Evolutionary conservation across 2,329 filamentous ascomycete genomes (phyloP).

Genomic region (Aspergillus arachidicola): DNA sequence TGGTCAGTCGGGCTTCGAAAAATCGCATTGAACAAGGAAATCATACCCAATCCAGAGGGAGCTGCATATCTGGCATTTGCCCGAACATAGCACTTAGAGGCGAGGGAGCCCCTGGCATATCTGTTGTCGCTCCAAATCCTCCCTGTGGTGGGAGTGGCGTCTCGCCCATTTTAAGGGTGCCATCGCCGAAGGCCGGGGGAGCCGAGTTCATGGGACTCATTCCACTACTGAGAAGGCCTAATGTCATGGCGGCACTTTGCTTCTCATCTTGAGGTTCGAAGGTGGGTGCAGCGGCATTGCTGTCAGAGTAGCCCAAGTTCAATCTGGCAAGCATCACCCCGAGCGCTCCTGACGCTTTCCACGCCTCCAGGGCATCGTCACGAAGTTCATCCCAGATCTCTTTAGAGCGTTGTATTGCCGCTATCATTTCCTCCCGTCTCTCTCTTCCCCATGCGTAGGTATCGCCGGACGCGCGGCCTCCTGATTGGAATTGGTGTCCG

Average conservation of each 20-base stretch:
- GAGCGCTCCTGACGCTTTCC: slow-evolving; percentile 80
- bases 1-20: slow-evolving; percentile 28
- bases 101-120: slow-evolving; percentile 48
- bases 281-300: slow-evolving; percentile 21
- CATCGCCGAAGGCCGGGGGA: slow-evolving; percentile 32
- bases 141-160: slow-evolving; percentile 26
- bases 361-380: slow-evolving; percentile 82
- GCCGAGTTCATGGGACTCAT: slow-evolving; percentile 53
- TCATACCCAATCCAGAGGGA: slow-evolving; percentile 66
- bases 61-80: slow-evolving; percentile 57
- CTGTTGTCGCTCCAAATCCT: slow-evolving; percentile 33
- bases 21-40: neutral
- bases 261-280: slow-evolving; percentile 58
- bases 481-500: slow-evolving; percentile 36
- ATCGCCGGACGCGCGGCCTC: slow-evolving; percentile 39
- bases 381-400: slow-evolving; percentile 79
- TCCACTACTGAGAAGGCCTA: slow-evolving; percentile 69
- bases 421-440: slow-evolving; percentile 71
- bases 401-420: slow-evolving; percentile 70
- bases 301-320: slow-evolving; percentile 40
- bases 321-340: slow-evolving; percentile 83
- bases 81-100: slow-evolving; percentile 60
- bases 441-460: slow-evolving; percentile 52
- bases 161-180: slow-evolving; percentile 33
- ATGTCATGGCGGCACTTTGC: slow-evolving; percentile 68